Evolutionary conservation across 2,329 filamentous ascomycete species (phyloP).

Genomic region (Colletotrichum sidae): DNA sequence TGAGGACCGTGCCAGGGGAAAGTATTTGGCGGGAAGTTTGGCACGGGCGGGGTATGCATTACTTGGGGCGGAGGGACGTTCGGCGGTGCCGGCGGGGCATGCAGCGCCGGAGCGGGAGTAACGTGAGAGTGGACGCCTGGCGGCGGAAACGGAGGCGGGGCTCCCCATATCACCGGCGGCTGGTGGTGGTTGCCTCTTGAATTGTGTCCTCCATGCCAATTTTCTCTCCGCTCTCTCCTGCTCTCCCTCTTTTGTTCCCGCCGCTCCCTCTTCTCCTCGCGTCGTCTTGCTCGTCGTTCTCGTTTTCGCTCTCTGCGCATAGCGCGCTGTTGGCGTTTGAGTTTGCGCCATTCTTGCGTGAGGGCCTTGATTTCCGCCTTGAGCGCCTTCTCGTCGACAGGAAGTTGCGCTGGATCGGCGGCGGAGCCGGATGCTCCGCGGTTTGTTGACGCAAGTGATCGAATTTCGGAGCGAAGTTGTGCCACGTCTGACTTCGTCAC

Average conservation of each 20-base stretch:
- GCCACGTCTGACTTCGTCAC: constrained; percentile 59
- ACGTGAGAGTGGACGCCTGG: constrained; percentile 19
- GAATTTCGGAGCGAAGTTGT: constrained; percentile 20
- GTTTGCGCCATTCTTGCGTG: constrained; percentile 55
- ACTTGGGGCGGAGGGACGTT: constrained; percentile 4
- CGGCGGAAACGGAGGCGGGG: constrained; percentile 17
- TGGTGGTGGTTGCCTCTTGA: constrained; percentile 18
- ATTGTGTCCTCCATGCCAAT: constrained; percentile 34
- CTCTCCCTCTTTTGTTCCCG: constrained; percentile 46
- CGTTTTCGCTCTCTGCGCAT: constrained; percentile 47
- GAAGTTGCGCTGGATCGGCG: background rate
- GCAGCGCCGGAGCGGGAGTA: constrained; percentile 3
- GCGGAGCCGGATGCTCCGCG: constrained; percentile 1
- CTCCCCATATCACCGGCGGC: constrained; percentile 18
- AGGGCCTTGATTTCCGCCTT: constrained; percentile 58
- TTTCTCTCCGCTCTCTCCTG: constrained; percentile 45
- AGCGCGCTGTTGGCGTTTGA: constrained; percentile 46
- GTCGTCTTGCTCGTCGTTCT: constrained; percentile 43
- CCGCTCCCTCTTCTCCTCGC: constrained; percentile 47
- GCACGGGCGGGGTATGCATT: background rate
- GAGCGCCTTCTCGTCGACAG: constrained; percentile 50
- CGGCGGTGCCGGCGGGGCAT: constrained; percentile 4
- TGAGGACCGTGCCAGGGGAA: constrained; percentile 14
- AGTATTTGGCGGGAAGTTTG: background rate
- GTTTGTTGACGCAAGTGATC: constrained; percentile 11